phyloP scores from a whole-genome alignment of 176 grass and related monocot species.

The Chrysopogon serrulatus region DNA sequence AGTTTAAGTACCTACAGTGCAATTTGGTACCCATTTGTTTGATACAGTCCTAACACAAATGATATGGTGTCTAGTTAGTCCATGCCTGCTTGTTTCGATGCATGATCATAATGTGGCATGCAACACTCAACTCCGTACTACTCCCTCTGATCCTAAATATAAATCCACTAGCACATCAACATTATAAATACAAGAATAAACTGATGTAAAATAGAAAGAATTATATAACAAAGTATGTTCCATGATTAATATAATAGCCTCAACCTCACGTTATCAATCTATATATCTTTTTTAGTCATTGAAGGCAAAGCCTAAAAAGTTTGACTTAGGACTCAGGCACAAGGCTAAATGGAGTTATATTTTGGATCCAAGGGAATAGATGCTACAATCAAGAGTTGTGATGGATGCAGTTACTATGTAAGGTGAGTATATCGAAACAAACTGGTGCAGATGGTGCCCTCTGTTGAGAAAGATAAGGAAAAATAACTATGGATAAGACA shows the following conservation, averaged over 20 bases:
- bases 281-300: neutral
- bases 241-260: neutral
- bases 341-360: neutral
- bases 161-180: neutral
- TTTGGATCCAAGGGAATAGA: neutral
- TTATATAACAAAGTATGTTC: neutral
- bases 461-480: neutral
- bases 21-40: too few relatives aligned
- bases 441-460: too few relatives aligned
- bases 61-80: neutral
- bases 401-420: slow-evolving; percentile 3
- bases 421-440: neutral
- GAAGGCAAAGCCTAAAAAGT: neutral
- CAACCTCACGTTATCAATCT: neutral
- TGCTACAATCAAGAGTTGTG: neutral
- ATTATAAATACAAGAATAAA: neutral
- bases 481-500: neutral
- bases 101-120: neutral
- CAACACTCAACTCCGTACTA: neutral
- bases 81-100: neutral
- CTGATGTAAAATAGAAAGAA: neutral
- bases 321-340: neutral
- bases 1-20: too few relatives aligned
- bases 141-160: neutral
- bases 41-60: neutral